Conservation (phyloP, 73 alveolate genomes). For the Paramecium sexaurelia region DNA sequence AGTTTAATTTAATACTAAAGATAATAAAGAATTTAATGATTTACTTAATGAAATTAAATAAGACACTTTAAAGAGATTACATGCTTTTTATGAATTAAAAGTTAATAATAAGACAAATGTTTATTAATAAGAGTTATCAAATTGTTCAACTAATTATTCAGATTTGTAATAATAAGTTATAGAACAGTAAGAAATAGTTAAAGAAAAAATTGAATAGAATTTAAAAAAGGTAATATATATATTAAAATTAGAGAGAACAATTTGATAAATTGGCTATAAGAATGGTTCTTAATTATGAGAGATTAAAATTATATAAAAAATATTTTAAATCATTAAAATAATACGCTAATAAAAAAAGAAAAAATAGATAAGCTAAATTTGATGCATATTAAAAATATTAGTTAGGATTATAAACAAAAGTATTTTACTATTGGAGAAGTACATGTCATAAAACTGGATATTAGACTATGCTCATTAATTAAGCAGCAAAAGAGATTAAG, state of each 20-base stretch:
- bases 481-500: constrained; percentile 15
- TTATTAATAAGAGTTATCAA: background rate
- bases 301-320: background rate
- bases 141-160: background rate
- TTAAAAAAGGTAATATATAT: background rate
- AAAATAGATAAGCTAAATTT: background rate
- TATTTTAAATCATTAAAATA: background rate
- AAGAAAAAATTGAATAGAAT: background rate
- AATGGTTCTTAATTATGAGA: constrained; percentile 21
- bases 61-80: background rate
- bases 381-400: background rate
- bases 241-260: background rate
- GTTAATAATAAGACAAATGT: background rate
- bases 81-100: constrained; percentile 16
- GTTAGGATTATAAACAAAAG: background rate
- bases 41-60: constrained; percentile 6
- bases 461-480: background rate
- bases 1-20: constrained; percentile 4
- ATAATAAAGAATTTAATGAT: constrained; percentile 51
- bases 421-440: constrained; percentile 38
- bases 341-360: background rate
- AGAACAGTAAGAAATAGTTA: background rate
- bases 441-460: constrained; percentile 25
- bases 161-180: background rate
- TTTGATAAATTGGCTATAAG: background rate